Evolutionary conservation across 805 yeast genomes (phyloP), one percentile per base, ranked within the genome.

Genomic region (Ascoidea rubescens): DNA sequence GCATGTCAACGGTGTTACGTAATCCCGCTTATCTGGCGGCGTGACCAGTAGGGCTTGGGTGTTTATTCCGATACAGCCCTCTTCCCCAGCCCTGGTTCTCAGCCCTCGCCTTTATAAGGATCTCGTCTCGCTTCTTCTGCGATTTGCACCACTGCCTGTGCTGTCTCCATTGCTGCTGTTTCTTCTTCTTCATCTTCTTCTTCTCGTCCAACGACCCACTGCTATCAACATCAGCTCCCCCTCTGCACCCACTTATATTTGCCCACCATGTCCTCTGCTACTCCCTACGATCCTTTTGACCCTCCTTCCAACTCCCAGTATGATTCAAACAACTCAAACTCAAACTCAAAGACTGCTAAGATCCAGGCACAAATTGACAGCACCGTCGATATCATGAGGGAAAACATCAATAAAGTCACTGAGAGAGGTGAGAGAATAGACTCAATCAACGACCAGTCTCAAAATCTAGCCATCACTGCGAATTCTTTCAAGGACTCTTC

Each of bases 331-430:
- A 50, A 52, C 60, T 6, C 58, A 59, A 49, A n/a, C n/a, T 54
- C 60, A 31, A 64, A 63, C 58, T 68, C 78, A 59, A 77, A 82
- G 61, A 81, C 93, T 43, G 93, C 93, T 21, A 89, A 88, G 56
- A 78, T 86, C 64, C 90, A 86, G 67, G 88, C 79, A 78, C 93
- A 87, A 75, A 87, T 88, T 65, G 93, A 87, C 68, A 96, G 88
- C 64, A 90, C 99, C 14, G 96, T 93, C 47, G 97, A 95, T 16
- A 85, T 90, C 65, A 93, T 91, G 99, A 79, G 97, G 69, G 96
- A 91, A 63, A 91, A 93, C 72, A 87, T 91, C 71, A 88, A 88
- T 72, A 87, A 88, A 64, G 96, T 90, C 48, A 95, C 96, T 45
- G 96, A 89, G 67, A 70, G 93, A 67, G 98, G 98, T 57, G 96